Evolutionary conservation across 306 rosid genomes (phyloP).

Genomic region (Hippophae gyantsensis): DNA sequence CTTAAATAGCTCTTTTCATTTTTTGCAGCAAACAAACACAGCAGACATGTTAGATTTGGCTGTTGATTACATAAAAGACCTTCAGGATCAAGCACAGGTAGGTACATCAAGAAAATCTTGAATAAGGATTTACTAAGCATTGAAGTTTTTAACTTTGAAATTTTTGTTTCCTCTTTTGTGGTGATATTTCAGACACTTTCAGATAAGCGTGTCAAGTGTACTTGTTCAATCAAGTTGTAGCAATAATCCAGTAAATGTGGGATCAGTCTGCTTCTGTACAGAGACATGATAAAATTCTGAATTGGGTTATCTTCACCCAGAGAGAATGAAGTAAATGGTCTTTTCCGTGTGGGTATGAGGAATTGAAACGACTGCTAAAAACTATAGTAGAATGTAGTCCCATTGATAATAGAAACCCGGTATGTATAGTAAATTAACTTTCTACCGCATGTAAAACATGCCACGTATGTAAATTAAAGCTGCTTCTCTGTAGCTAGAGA

Average conservation of each 20-base stretch:
- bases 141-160: background rate
- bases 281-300: slow-evolving; percentile 15
- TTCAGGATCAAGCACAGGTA: slow-evolving; percentile 72
- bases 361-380: slow-evolving; percentile 19
- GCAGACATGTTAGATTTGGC: slow-evolving; percentile 96
- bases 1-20: background rate
- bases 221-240: slow-evolving; percentile 50
- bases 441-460: slow-evolving; percentile 10
- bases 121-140: background rate
- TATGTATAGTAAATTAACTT: slow-evolving; percentile 9
- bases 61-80: slow-evolving; percentile 84
- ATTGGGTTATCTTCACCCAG: background rate
- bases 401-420: slow-evolving; percentile 15
- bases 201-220: slow-evolving; percentile 57
- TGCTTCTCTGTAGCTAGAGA: no score
- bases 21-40: slow-evolving; percentile 86
- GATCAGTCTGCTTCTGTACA: slow-evolving; percentile 33
- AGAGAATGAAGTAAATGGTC: slow-evolving; percentile 14
- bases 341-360: slow-evolving; percentile 5
- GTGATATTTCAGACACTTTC: slow-evolving; percentile 49
- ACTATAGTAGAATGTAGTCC: slow-evolving; percentile 20
- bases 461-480: background rate
- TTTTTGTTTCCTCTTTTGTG: background rate
- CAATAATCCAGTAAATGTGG: slow-evolving; percentile 26
- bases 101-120: background rate